Percentiles rank a stretch among this genome's conserved stretches.
Evolutionary conservation across 2,329 filamentous ascomycete species (phyloP).

Genomic region (Zopfia rhizophila): DNA sequence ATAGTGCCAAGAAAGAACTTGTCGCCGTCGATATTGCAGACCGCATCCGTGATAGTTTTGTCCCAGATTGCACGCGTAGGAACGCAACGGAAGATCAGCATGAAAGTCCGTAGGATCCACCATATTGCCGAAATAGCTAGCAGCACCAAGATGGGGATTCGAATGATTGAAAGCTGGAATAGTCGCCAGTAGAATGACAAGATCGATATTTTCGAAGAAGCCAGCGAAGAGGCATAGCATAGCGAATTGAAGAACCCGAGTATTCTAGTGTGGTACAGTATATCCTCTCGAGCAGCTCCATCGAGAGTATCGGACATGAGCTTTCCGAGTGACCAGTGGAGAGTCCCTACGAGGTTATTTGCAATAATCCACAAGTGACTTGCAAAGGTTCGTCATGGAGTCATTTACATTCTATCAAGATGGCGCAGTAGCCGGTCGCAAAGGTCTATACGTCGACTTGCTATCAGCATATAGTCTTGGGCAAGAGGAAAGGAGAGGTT

Average conservation of each 20-base stretch:
- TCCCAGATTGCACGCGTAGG: slow-evolving; percentile 16
- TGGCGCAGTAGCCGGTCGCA: slow-evolving; percentile 11
- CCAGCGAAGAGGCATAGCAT: slow-evolving; percentile 15
- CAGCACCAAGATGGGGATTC: slow-evolving; percentile 9
- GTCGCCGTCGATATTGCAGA: slow-evolving; percentile 16
- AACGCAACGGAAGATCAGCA: slow-evolving; percentile 17
- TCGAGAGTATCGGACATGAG: slow-evolving; percentile 9
- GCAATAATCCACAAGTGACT: neutral
- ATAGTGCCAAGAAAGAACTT: slow-evolving; percentile 18
- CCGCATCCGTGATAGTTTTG: slow-evolving; percentile 5
- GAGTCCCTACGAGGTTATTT: slow-evolving; percentile 8
- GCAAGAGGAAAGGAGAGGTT: no score
- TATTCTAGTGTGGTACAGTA: slow-evolving; percentile 15
- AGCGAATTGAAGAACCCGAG: slow-evolving; percentile 18
- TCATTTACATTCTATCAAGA: slow-evolving; percentile 11
- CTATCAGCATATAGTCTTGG: no score
- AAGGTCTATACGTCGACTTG: slow-evolving; percentile 2
- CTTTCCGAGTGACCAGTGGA: slow-evolving; percentile 12
- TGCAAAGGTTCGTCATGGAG: neutral
- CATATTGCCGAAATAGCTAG: slow-evolving; percentile 5
- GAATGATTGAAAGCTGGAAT: slow-evolving; percentile 14
- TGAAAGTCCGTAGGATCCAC: slow-evolving; percentile 16
- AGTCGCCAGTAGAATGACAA: slow-evolving; percentile 18
- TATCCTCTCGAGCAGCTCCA: slow-evolving; percentile 8
- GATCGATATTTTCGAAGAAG: slow-evolving; percentile 16